These are phyloP conservation scores for Hypoxylon sp. DNA, from an alignment of 2,329 filamentous ascomycete genomes.

Conservation along the genomic window DNA sequence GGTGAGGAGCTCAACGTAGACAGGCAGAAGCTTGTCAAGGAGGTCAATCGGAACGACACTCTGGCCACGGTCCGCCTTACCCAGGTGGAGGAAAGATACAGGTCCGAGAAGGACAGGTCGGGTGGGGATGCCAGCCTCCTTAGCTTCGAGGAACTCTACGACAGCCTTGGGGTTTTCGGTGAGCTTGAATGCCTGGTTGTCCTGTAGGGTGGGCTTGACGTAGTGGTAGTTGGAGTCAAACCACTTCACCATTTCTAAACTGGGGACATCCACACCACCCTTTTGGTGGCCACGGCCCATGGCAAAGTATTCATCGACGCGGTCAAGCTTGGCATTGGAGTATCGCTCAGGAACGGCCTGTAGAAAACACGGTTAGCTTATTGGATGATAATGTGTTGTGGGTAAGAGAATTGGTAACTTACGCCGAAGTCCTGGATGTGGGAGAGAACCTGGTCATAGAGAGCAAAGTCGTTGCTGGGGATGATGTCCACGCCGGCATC, in stretches of 20 bases:
- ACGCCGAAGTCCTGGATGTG: slow-evolving; percentile 99
- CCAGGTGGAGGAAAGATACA: slow-evolving; percentile 96
- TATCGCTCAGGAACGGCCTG: slow-evolving; percentile 94
- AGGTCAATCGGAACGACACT: slow-evolving; percentile 93
- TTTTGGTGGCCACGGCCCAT: slow-evolving; percentile 99
- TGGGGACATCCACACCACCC: slow-evolving; percentile 91
- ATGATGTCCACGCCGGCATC: slow-evolving; percentile 97
- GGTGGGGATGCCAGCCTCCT: slow-evolving; percentile 94
- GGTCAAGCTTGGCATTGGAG: slow-evolving; percentile 87
- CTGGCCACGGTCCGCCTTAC: slow-evolving; percentile 97
- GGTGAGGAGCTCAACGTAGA: slow-evolving; percentile 93
- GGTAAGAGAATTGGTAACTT: slow-evolving; percentile 58
- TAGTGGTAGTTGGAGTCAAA: slow-evolving; percentile 99
- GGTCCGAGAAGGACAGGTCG: slow-evolving; percentile 95
- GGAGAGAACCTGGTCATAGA: slow-evolving; percentile 97
- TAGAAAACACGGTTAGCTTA: slow-evolving; percentile 44
- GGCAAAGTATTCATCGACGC: slow-evolving; percentile 98
- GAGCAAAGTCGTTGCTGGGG: slow-evolving; percentile 99
- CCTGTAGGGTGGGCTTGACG: slow-evolving; percentile 98
- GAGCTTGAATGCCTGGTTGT: slow-evolving; percentile 97
- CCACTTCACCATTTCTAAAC: slow-evolving; percentile 99
- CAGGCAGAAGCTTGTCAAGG: slow-evolving; percentile 91
- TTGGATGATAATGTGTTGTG: background rate
- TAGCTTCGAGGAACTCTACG: slow-evolving; percentile 94
- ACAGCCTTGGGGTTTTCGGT: slow-evolving; percentile 91